phyloP scores from a whole-genome alignment of 179 eudicot species.

The Spergularia azorica region DNA sequence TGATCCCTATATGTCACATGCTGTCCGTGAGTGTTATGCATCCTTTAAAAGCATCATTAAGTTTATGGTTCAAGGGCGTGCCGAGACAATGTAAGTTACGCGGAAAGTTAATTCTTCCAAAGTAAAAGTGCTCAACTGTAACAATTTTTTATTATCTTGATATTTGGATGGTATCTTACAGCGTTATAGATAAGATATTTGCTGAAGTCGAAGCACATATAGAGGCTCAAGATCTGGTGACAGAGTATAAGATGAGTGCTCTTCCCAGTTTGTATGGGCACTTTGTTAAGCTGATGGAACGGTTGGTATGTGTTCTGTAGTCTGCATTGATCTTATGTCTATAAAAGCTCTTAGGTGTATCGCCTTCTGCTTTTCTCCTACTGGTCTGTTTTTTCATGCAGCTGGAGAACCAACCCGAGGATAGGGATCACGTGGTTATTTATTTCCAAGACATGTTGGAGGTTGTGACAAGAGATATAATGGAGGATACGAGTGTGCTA shows the following conservation, averaged over 20 bases:
- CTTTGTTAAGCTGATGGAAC: slow-evolving; percentile 79
- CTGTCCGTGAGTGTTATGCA: slow-evolving; percentile 87
- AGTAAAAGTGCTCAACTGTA: background rate
- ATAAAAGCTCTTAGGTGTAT: slow-evolving; percentile 3
- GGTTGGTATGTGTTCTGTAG: slow-evolving; percentile 52
- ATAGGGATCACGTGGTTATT: slow-evolving; percentile 80
- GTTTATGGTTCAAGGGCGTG: slow-evolving; percentile 63
- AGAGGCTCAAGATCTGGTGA: slow-evolving; percentile 43
- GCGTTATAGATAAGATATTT: slow-evolving; percentile 74
- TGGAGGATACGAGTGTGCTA: slow-evolving; percentile 60
- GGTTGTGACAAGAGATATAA: slow-evolving; percentile 83
- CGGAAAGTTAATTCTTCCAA: background rate
- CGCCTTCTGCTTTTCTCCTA: background rate
- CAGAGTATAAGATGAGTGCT: slow-evolving; percentile 70
- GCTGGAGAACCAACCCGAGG: slow-evolving; percentile 72
- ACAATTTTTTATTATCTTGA: background rate
- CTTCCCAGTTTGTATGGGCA: slow-evolving; percentile 80
- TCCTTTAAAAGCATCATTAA: slow-evolving; percentile 77
- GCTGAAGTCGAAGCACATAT: slow-evolving; percentile 66
- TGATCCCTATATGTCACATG: slow-evolving; percentile 81
- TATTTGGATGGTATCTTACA: slow-evolving; percentile 36
- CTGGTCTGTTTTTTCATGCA: slow-evolving; percentile 32
- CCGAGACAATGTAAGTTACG: slow-evolving; percentile 70
- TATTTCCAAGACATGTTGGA: slow-evolving; percentile 93
- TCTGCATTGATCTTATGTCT: background rate